Evolutionary conservation across 768 basidiomycete genomes (phyloP), one percentile per base, ranked within the genome.

Genomic region (Boletus barrowsii): DNA sequence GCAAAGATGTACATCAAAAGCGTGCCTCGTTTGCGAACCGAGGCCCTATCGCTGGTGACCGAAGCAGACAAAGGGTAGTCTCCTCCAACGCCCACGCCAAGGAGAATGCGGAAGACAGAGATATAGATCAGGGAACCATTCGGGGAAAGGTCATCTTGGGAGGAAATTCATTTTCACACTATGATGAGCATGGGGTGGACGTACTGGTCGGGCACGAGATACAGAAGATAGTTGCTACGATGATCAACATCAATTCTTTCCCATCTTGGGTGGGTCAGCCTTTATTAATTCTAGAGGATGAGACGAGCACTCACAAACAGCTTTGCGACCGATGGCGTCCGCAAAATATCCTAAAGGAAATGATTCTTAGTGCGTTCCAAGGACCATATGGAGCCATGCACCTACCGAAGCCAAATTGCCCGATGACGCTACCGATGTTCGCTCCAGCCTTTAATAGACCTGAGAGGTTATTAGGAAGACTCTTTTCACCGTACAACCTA

Each of bases 21-120:
- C 0, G 84, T 85, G 0, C 89, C 89, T 15, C 87, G 79, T 47
- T 87, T 83, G 36, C 81, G 75, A 37, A 89, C 64, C 57, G 79
- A 79, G 7, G 87, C 77, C 14, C 86, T 78, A 60, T 91, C 88
- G 7, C 80, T 81, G 11, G 85, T 81, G 53, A 89, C 74, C 10
- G 80, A 80, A 0, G 88, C 87, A 11, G 80, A 83, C 87, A 90
- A 86, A 2, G 88, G 87, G 63, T 89, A 89, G 67, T 90, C 90
- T 3, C 86, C 89, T 15, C 88, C 90, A 1, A 91, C 83, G 22
- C 89, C 90, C 17, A 92, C 71, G 0, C 90, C 90, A 35, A 91
- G 80, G 8, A 91, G 62, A 49, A 90, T 85, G 13, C 90, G 84
- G 63, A 80, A 90, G 4, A 84, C 61, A 15, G 75, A 75, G 14